Conservation (phyloP, 177 flowering plant genomes). For the Telopea speciosissima region DNA sequence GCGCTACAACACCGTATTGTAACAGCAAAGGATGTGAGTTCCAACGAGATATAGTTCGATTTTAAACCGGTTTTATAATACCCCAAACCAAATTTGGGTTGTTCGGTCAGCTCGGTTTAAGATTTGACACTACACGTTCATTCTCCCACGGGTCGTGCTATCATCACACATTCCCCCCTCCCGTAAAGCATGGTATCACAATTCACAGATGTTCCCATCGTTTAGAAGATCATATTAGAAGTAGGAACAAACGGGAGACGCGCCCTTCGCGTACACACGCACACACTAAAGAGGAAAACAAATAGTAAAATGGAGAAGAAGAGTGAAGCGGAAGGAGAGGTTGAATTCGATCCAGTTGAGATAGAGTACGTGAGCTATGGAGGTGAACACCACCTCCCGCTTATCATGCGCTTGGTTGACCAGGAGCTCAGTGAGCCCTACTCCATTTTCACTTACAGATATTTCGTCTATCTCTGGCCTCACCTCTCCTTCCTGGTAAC, state of each 20-base stretch:
- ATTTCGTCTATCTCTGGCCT: constrained; percentile 99
- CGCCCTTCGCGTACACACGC: background rate
- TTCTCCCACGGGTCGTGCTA: no score
- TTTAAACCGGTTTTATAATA: no score
- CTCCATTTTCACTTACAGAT: constrained; percentile 97
- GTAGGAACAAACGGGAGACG: background rate
- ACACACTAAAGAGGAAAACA: background rate
- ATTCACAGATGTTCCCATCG: no score
- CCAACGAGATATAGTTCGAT: no score
- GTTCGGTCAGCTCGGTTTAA: no score
- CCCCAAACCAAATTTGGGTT: no score
- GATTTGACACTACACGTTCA: no score
- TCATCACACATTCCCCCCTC: no score
- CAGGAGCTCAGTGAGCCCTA: constrained; percentile 95
- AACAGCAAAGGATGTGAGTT: no score
- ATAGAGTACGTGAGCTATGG: constrained; percentile 82
- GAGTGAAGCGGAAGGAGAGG: constrained; percentile 14
- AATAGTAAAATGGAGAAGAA: constrained; percentile 1
- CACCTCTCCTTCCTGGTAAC: constrained; percentile 77
- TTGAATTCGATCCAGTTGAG: constrained; percentile 34
- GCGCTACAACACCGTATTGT: no score
- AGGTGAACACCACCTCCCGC: constrained; percentile 90
- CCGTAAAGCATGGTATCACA: no score
- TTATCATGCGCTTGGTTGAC: constrained; percentile 87
- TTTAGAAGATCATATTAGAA: background rate